Base-by-base conservation (phyloP, 2,329 filamentous ascomycete genomes). In the Fusarium sp. region DNA sequence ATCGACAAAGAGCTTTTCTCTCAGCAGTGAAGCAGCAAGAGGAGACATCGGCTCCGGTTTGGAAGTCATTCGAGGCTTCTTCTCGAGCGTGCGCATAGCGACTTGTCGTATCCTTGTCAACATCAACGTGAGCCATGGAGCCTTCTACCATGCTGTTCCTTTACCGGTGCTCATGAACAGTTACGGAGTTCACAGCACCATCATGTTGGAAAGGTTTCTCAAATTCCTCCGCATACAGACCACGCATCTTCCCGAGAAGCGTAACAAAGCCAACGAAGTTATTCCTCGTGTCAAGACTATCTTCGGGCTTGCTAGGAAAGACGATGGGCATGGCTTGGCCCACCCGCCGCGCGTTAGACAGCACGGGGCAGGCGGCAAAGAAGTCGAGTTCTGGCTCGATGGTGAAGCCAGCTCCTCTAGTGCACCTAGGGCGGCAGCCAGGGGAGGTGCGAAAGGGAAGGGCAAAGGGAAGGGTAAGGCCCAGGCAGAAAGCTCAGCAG, bases 301-400 rank as follows among this genome's bases (percentile, higher is more conserved):
- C 11, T 58, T 57, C 6, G 77, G 74, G 0, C 64, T 85, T 4
- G 80, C 81, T 2, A 79, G 66, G 14, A 57, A 58, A n/a, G 72
- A 76, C 6, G 78, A 84, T 45, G 79, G 79, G 1, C 69, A 68
- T 11, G 51, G 63, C 1, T 51, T 74, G n/a, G 59, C 42, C 2
- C 72, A 76, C 17, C 78, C 73, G 1, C 75, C 79, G 0, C 59
- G 42, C 2, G 74, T 81, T 3, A 33, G 8, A 1, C 36, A 48
- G 1, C 72, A 71, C 38, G 86, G 81, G 9, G 85, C 85, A 45
- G 83, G 84, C 1, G 82, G 88, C 0, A 80, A 81, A 13, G 78
- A 85, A 0, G 88, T 91, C 4, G 72, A 83, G 34, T 91, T 91
- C 71, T 90, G 82, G 50, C 69, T 70, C 20, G 46, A 50, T 22